Percentiles rank a stretch among this genome's conserved stretches.
These are phyloP conservation scores for Lotmaria passim DNA, from an alignment of 208 protist species.

Conservation along the genomic window DNA sequence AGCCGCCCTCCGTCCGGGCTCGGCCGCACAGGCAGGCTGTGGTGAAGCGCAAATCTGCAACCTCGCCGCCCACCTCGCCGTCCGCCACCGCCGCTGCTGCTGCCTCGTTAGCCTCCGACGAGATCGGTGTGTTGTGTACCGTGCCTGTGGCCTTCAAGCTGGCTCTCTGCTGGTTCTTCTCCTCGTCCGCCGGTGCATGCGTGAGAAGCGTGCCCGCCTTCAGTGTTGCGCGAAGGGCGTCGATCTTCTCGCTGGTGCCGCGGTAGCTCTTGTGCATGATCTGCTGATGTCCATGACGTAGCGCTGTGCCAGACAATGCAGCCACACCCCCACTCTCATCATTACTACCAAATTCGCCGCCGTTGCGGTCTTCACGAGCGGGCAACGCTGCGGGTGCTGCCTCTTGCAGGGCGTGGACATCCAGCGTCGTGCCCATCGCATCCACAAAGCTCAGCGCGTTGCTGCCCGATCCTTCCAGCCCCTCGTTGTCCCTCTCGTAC, in stretches of 20 bases:
- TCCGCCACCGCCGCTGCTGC: not conserved
- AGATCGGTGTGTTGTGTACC: not conserved
- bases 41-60: conserved; percentile 39
- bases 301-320: not conserved
- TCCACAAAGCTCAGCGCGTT: conserved; percentile 48
- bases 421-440: conserved; percentile 48
- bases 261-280: conserved; percentile 18
- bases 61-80: not conserved
- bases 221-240: conserved; percentile 15
- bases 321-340: no score
- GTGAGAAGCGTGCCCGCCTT: not conserved
- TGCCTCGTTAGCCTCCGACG: not conserved
- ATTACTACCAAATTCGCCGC: no score
- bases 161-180: no score
- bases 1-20: conserved; percentile 29
- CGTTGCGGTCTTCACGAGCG: no score
- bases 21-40: conserved; percentile 68
- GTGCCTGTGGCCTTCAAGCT: not conserved
- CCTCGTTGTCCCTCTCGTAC: conserved; percentile 7
- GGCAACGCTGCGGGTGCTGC: not conserved
- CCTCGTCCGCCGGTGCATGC: not conserved
- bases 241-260: conserved; percentile 20
- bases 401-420: conserved; percentile 42
- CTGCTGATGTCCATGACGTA: conserved; percentile 8
- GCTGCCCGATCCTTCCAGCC: no score